These are phyloP conservation scores for Russula sp. DNA, from an alignment of 768 basidiomycete species.

Conservation along the genomic window DNA sequence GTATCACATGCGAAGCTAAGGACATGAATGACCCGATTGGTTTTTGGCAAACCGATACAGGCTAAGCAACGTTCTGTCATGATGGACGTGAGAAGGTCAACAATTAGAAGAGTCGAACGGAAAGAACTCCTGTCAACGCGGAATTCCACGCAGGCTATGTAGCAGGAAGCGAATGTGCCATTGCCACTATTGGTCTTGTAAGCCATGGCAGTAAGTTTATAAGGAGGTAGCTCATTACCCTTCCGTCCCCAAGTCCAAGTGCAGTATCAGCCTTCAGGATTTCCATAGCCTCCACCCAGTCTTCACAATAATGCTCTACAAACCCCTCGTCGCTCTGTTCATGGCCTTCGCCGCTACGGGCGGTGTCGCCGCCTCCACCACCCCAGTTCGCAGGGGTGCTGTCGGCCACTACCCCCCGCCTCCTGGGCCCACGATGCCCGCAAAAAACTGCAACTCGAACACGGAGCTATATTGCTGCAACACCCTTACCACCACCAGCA, in stretches of 20 bases:
- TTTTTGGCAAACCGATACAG: neutral
- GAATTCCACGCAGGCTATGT: conserved; percentile 14
- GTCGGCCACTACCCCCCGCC: neutral
- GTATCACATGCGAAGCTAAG: too few species aligned
- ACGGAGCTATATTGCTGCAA: neutral
- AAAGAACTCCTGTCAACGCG: conserved; percentile 8
- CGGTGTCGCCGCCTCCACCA: conserved; percentile 2
- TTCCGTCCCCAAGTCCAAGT: conserved; percentile 8
- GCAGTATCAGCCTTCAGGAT: conserved; percentile 12
- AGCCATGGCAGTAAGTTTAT: conserved; percentile 7
- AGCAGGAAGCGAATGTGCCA: neutral
- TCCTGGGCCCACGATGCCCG: neutral
- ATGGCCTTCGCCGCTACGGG: conserved; percentile 1
- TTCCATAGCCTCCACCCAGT: neutral
- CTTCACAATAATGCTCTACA: conserved; percentile 13
- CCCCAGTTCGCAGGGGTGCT: conserved; percentile 12
- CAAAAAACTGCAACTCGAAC: neutral
- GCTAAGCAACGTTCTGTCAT: neutral
- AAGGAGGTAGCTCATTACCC: conserved; percentile 1
- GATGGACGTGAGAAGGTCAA: neutral
- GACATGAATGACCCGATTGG: neutral
- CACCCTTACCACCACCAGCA: neutral
- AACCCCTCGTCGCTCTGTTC: conserved; percentile 13
- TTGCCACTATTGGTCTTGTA: conserved; percentile 4
- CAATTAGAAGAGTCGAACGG: conserved; percentile 1